Percentiles rank a stretch among this genome's conserved stretches.
These are phyloP conservation scores for Trifolium pratense DNA, from an alignment of 306 rosid genomes.

Conservation along the genomic window DNA sequence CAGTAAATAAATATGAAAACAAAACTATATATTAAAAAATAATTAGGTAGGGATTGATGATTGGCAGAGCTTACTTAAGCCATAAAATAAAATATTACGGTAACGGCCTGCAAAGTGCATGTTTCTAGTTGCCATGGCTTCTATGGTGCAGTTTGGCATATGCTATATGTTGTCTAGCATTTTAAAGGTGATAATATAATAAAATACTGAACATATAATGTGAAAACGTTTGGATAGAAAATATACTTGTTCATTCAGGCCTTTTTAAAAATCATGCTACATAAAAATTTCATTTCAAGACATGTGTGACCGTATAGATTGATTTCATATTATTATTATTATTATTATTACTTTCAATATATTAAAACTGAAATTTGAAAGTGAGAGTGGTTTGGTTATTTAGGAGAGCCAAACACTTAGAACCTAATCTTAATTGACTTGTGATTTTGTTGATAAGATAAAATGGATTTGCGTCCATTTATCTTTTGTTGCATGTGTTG, in stretches of 20 bases:
- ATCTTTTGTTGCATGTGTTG: no score
- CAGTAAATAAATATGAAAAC: not conserved
- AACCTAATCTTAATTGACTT: no score
- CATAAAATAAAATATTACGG: not conserved
- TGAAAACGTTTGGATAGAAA: not conserved
- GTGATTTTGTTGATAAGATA: no score
- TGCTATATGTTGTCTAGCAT: not conserved
- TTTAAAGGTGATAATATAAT: not conserved
- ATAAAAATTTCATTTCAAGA: no score
- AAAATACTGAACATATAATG: not conserved
- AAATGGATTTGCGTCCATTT: no score
- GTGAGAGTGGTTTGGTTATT: no score
- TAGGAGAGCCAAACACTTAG: no score
- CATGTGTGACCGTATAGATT: no score
- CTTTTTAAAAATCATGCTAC: no score
- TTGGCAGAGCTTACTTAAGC: not conserved
- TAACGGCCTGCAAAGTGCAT: constrained; percentile 19
- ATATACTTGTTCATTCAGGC: not conserved
- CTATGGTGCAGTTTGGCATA: not conserved
- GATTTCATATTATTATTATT: no score
- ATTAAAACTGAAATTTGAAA: no score
- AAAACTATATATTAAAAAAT: not conserved
- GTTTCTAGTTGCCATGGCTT: not conserved
- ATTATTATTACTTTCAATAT: no score
- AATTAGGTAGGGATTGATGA: not conserved